phyloP scores from a whole-genome alignment of 1,139 yeast genomes.

The Blastobotrys raffinosifermentans region DNA sequence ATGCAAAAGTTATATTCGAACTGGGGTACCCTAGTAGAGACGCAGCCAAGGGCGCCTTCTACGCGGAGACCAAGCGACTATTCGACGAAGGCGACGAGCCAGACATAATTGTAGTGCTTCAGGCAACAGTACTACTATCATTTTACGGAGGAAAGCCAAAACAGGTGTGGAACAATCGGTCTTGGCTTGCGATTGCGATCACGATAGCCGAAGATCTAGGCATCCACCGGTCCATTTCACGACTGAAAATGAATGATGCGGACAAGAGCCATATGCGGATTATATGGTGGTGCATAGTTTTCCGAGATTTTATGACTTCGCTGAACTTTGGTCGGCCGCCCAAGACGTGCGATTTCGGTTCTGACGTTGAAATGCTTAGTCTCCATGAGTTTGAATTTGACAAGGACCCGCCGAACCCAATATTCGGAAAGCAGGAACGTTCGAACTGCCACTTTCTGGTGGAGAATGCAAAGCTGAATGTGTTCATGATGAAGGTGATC shows the following conservation, averaged over 20 bases:
- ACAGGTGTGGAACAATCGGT: conserved; percentile 13
- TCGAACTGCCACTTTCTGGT: conserved; percentile 9
- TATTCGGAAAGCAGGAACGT: conserved; percentile 11
- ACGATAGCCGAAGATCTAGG: conserved; percentile 15
- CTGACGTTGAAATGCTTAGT: conserved; percentile 13
- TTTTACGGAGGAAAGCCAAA: conserved; percentile 14
- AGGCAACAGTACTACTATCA: conserved; percentile 12
- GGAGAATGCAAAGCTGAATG: conserved; percentile 12
- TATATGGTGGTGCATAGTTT: conserved; percentile 15
- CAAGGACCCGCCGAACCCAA: conserved; percentile 9
- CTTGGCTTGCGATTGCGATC: conserved; percentile 15
- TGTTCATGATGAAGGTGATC: no score
- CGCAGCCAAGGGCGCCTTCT: conserved; percentile 13
- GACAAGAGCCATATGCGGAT: conserved; percentile 14
- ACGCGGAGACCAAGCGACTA: conserved; percentile 10
- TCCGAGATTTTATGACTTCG: conserved; percentile 15
- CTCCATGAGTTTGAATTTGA: conserved; percentile 13
- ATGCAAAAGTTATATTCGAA: conserved; percentile 6
- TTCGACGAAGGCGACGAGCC: conserved; percentile 10
- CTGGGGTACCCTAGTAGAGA: conserved; percentile 11
- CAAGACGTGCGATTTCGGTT: conserved; percentile 10
- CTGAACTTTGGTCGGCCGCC: conserved; percentile 16
- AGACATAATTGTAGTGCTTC: conserved; percentile 12
- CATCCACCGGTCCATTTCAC: conserved; percentile 13
- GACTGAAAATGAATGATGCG: conserved; percentile 8